These are phyloP conservation scores for Eutrema japonicum DNA, from an alignment of 345 rosid species.

Conservation along the genomic window DNA sequence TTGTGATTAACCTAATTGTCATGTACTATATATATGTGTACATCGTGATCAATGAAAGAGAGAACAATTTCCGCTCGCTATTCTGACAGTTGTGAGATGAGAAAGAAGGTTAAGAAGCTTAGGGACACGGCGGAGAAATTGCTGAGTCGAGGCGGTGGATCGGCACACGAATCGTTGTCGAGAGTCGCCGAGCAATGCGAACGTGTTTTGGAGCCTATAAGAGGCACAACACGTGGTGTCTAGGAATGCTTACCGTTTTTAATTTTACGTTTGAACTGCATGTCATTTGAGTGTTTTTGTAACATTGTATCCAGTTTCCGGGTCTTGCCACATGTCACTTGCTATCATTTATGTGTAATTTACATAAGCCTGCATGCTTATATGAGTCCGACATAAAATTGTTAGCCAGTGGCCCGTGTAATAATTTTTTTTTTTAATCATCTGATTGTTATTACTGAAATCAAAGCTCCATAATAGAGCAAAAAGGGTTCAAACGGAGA, in stretches of 20 bases:
- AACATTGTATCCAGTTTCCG: neutral
- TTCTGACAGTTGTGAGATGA: conserved; percentile 38
- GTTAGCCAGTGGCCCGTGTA: too few relatives aligned
- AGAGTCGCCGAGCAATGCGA: conserved; percentile 19
- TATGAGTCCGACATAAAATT: too few relatives aligned
- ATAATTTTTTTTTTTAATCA: too few relatives aligned
- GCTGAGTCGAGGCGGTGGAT: conserved; percentile 2
- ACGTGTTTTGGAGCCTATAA: neutral
- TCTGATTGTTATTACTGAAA: too few relatives aligned
- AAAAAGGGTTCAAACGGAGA: too few relatives aligned
- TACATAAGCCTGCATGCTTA: too few relatives aligned
- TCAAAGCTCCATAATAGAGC: too few relatives aligned
- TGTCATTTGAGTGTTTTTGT: neutral
- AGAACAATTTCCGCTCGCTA: too few relatives aligned
- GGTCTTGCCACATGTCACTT: neutral
- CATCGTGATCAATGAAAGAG: too few relatives aligned
- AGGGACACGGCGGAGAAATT: conserved; percentile 20
- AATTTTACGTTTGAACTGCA: neutral
- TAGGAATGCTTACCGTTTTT: neutral
- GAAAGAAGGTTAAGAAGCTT: conserved; percentile 43
- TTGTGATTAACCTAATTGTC: too few relatives aligned
- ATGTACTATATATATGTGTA: too few relatives aligned
- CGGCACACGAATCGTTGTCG: conserved; percentile 20
- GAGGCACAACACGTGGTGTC: neutral
- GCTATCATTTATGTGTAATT: neutral